phyloP scores from a whole-genome alignment of 352 stramenopile species.

The Globisporangium megalacanthum region DNA sequence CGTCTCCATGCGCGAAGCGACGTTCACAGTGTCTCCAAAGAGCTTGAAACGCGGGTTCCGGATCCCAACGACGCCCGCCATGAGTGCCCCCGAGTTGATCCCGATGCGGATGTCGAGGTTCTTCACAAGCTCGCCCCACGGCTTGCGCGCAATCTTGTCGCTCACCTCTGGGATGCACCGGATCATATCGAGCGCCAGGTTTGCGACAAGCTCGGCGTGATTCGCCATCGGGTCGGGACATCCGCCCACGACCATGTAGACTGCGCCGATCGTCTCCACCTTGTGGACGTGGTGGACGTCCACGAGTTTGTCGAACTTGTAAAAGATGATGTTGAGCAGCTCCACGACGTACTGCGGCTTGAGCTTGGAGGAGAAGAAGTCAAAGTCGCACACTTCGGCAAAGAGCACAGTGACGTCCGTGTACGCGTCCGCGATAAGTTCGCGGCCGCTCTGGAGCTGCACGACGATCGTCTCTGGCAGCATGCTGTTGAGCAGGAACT shows the following conservation, averaged over 20 bases:
- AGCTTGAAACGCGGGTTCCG: constrained; percentile 84
- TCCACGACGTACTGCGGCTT: constrained; percentile 83
- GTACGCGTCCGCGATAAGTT: constrained; percentile 84
- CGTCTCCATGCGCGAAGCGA: constrained; percentile 81
- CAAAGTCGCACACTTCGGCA: constrained; percentile 81
- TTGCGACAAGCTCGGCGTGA: constrained; percentile 76
- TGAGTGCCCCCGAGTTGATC: constrained; percentile 80
- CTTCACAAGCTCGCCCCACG: constrained; percentile 59
- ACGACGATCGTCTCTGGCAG: constrained; percentile 71
- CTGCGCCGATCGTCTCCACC: constrained; percentile 87
- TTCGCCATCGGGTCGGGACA: constrained; percentile 65
- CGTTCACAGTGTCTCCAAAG: constrained; percentile 86
- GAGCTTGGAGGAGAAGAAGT: constrained; percentile 74
- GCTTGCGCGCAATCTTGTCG: constrained; percentile 61
- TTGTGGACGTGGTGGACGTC: constrained; percentile 88
- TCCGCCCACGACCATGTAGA: constrained; percentile 87
- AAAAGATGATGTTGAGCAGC: constrained; percentile 86
- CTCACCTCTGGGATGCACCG: constrained; percentile 74
- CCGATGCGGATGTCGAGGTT: constrained; percentile 83
- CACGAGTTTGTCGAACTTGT: constrained; percentile 86
- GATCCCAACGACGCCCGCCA: constrained; percentile 84
- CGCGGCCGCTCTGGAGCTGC: constrained; percentile 66
- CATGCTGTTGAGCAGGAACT: constrained; percentile 80
- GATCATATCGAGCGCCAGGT: constrained; percentile 79
- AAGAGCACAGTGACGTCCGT: constrained; percentile 70